phyloP scores from a whole-genome alignment of 1,139 yeast genomes.

The Debaryomycetaceae sp. region DNA sequence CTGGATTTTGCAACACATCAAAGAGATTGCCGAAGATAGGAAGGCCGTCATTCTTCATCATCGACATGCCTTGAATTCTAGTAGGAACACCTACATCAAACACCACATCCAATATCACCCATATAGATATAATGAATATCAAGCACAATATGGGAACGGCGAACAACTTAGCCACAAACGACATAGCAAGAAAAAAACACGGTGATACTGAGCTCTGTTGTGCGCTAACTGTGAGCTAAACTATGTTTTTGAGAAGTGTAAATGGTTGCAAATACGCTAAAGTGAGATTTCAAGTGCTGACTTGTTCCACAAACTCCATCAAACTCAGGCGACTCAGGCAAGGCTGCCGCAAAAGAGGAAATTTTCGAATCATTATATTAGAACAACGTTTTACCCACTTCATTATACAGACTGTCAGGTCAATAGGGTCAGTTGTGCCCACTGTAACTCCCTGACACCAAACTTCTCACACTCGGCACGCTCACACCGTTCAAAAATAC shows the following conservation, averaged over 20 bases:
- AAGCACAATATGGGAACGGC: neutral
- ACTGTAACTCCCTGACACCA: slow-evolving; percentile 35
- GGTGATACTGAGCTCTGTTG: neutral
- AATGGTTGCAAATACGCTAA: neutral
- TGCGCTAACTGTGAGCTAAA: too few species aligned
- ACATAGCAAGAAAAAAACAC: neutral
- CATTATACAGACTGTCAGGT: neutral
- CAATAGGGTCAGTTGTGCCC: slow-evolving; percentile 18
- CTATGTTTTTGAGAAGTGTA: neutral
- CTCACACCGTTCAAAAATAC: slow-evolving; percentile 19
- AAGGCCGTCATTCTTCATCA: slow-evolving; percentile 35
- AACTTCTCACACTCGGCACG: slow-evolving; percentile 29
- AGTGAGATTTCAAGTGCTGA: neutral
- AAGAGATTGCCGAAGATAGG: slow-evolving; percentile 55
- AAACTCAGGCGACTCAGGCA: too few species aligned
- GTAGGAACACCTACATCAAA: slow-evolving; percentile 6
- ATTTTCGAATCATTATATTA: neutral
- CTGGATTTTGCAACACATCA: slow-evolving; percentile 48
- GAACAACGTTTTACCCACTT: neutral
- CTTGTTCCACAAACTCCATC: too few species aligned
- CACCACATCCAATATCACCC: slow-evolving; percentile 3
- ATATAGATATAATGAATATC: neutral
- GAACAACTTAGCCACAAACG: slow-evolving; percentile 1
- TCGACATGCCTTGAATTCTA: slow-evolving; percentile 3
- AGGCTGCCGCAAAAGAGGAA: neutral